Evolutionary conservation across 371 early-diverging fungal genomes (phyloP), one percentile per base, ranked within the genome.

Genomic region (Chytridiales sp.): DNA sequence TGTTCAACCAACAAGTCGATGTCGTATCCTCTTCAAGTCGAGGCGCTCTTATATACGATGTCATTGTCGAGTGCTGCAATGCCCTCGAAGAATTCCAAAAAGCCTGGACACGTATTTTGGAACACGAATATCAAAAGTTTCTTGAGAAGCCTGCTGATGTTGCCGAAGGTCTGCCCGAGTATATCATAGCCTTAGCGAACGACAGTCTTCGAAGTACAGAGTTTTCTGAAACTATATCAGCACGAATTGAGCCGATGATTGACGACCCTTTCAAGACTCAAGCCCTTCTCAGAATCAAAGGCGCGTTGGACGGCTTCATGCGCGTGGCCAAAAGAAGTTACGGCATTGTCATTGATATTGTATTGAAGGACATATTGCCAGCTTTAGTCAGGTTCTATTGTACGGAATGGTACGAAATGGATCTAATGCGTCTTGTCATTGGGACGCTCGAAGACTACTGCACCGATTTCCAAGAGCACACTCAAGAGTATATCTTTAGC

Each of bases 1-100:
- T 97, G 77, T 84, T 97, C 62, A 95, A 94, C 68, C 95, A 97
- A 76, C 96, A 97, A 66, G 85, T 98, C 36, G 92, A 93, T 49
- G 74, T 95, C 8, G 95, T 91, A 0, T 79, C 81, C 19, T 84
- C 88, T 29, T 71, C 80, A 6, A 88, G 91, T 1, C 86, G 90
- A n/a, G 90, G 88, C 17, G 89, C 85, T 51, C 73, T 98, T 17
- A 75, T 96, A 26, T 87, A 83, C 69, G 88, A 94, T 56, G 65
- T 97, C 5, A 78, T 95, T 4, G 75, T 75, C 19, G 95, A 94
- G 69, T 96, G 96, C 71, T 81, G 87, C 66, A 82, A 83, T 36
- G 84, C 87, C 1, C 84, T 95, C 69, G 85, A 85, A 64, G 87
- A 86, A 53, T 88, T 88, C 31, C 90, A 92, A 66, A 78, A 75